Evolutionary conservation across 352 stramenopile species (phyloP).

Genomic region (Hyaloperonospora brassicae): DNA sequence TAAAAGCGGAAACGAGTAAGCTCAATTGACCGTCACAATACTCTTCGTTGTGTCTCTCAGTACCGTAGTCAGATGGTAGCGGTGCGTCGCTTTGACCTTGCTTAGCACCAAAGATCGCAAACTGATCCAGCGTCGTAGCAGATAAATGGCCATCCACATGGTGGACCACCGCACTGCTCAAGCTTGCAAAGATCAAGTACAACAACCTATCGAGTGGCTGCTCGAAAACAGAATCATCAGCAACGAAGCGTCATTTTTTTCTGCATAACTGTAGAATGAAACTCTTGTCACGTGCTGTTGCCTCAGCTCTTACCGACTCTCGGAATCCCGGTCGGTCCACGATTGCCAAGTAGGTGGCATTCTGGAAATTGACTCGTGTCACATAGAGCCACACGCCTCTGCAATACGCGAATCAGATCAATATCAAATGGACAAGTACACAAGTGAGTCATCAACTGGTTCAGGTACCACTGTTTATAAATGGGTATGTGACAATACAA

Average conservation of each 20-base stretch:
- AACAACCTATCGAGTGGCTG: constrained; percentile 49
- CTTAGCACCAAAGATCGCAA: constrained; percentile 45
- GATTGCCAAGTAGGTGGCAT: constrained; percentile 65
- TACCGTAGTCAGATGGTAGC: constrained; percentile 24
- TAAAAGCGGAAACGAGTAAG: not conserved
- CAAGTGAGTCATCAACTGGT: constrained; percentile 3
- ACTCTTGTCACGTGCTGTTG: no score
- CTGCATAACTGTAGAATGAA: no score
- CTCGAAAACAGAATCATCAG: not conserved
- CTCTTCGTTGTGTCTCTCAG: not conserved
- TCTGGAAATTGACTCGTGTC: constrained; percentile 49
- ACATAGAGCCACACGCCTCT: constrained; percentile 65
- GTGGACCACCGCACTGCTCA: constrained; percentile 75
- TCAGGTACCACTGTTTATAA: not conserved
- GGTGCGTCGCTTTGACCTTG: constrained; percentile 15
- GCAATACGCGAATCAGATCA: no score
- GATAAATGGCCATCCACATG: constrained; percentile 50
- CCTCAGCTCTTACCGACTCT: constrained; percentile 15
- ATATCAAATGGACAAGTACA: not conserved
- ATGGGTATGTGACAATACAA: no score
- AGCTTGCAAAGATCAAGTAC: constrained; percentile 53
- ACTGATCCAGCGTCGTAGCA: constrained; percentile 38
- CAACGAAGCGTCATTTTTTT: no score
- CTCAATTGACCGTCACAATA: not conserved
- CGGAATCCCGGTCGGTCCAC: constrained; percentile 52